Base-by-base conservation (phyloP, 2,329 filamentous ascomycete species). In the Teratosphaeriaceae sp. region DNA sequence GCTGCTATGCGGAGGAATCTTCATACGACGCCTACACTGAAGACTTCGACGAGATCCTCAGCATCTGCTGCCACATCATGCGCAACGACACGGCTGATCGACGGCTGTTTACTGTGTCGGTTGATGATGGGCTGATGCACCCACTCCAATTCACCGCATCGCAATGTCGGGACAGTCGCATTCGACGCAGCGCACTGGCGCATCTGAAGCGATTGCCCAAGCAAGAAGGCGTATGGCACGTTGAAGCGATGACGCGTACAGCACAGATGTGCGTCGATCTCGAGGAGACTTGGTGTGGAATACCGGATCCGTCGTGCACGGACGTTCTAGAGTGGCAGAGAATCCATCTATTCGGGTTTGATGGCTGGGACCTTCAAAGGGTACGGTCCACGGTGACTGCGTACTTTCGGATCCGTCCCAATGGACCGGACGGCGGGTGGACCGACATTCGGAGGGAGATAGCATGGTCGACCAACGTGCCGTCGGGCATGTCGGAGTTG, bases 251-350 rank as follows among this genome's bases (percentile, higher is more conserved):
- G 18, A 52, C 45, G 3, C 46, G 52, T 7, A 49, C 47, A 7
- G 52, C 54, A 2, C 47, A 55, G 26, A 43, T 52, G 18, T 50
- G 47, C 33, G 47, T 59, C 9, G 27, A 40, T 9, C 51, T 52
- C 24, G 58, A 61, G 38, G 58, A 61, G 42, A 29, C 34, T 1
- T 26, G 38, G 11, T 53, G 49, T 40, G 50, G 45, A n/a, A 48
- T 43, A 33, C 40, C 43, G 5, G 33, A 48, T 13, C 41, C 53
- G 6, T 24, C 43, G 3, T 57, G 54, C 38, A 43, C 46, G 23
- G 58, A 61, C 23, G 56, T 61, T 12, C 57, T 57, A 16, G 58
- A 61, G 22, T 60, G 56, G 56, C 48, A 52, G 19, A 50, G 58
- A 5, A 44, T 60, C 2, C 54, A 59, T 37, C 47, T 43, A 11